phyloP scores from a whole-genome alignment of 2,329 filamentous ascomycete species.

The Xylariaceae sp. region DNA sequence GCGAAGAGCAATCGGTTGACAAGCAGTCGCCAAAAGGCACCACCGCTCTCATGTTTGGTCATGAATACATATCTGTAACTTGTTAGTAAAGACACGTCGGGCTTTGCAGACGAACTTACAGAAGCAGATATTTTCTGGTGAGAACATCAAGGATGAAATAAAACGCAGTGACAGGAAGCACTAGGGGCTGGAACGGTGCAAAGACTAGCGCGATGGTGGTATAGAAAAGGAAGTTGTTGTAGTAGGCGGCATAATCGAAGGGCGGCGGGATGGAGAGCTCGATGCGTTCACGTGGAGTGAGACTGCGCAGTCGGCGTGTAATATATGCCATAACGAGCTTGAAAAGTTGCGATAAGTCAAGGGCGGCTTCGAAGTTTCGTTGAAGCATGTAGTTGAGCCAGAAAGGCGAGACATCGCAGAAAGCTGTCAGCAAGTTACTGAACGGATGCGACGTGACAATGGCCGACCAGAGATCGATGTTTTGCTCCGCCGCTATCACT shows the following conservation, averaged over 20 bases:
- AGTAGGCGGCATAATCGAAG: slow-evolving; percentile 91
- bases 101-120: slow-evolving; percentile 35
- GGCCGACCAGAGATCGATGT: slow-evolving; percentile 62
- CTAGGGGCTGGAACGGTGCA: slow-evolving; percentile 75
- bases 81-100: slow-evolving; percentile 3
- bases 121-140: slow-evolving; percentile 86
- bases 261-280: slow-evolving; percentile 82
- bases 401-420: slow-evolving; percentile 24
- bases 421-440: slow-evolving; percentile 19
- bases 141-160: slow-evolving; percentile 82
- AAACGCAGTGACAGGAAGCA: slow-evolving; percentile 74
- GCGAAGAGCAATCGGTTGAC: slow-evolving; percentile 61
- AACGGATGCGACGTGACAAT: slow-evolving; percentile 57
- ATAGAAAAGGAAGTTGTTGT: slow-evolving; percentile 96
- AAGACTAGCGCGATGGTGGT: slow-evolving; percentile 80
- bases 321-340: slow-evolving; percentile 76
- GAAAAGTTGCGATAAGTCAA: slow-evolving; percentile 79
- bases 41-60: slow-evolving; percentile 91
- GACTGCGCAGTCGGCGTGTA: slow-evolving; percentile 71
- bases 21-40: slow-evolving; percentile 80
- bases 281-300: slow-evolving; percentile 83
- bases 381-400: slow-evolving; percentile 50
- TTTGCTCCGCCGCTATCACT: slow-evolving; percentile 53
- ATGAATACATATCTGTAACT: slow-evolving; percentile 67
- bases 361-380: slow-evolving; percentile 82